These are phyloP conservation scores for Trichosporon asahii DNA, from an alignment of 1,284 basidiomycete genomes.

Conservation along the genomic window DNA sequence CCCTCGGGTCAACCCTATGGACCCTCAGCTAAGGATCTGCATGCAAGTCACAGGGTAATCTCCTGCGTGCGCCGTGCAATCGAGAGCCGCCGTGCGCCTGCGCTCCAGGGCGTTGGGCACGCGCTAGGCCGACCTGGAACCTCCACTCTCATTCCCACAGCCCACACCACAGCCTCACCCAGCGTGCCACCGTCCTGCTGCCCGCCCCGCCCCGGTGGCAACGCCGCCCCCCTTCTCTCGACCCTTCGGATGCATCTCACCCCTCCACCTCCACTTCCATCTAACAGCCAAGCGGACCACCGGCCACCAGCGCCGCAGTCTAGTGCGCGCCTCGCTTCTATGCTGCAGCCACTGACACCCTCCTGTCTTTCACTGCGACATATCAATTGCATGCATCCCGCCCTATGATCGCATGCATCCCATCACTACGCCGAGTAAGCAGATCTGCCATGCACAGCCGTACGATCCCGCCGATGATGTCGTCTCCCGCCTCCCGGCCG, in stretches of 20 bases:
- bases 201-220: too few relatives aligned
- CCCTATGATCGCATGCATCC: not conserved
- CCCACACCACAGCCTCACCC: not conserved
- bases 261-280: not conserved
- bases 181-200: too few relatives aligned
- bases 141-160: slow-evolving; percentile 1
- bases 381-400: not conserved
- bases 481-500: not conserved
- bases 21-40: not conserved
- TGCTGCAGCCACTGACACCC: not conserved
- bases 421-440: not conserved
- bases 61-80: not conserved
- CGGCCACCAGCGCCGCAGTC: not conserved
- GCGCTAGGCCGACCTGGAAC: not conserved
- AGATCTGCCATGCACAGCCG: not conserved
- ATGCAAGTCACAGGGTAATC: not conserved
- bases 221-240: not conserved
- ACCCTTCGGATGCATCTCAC: not conserved
- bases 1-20: not conserved
- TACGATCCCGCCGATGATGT: not conserved
- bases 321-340: not conserved
- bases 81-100: not conserved
- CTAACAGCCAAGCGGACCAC: not conserved
- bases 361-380: not conserved
- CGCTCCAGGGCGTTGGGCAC: not conserved